A percentile compares a stretch with the other conserved stretches of the same genome.
Evolutionary conservation across 257 asterid genomes (phyloP).

Genomic region (Anisodus acutangulus): DNA sequence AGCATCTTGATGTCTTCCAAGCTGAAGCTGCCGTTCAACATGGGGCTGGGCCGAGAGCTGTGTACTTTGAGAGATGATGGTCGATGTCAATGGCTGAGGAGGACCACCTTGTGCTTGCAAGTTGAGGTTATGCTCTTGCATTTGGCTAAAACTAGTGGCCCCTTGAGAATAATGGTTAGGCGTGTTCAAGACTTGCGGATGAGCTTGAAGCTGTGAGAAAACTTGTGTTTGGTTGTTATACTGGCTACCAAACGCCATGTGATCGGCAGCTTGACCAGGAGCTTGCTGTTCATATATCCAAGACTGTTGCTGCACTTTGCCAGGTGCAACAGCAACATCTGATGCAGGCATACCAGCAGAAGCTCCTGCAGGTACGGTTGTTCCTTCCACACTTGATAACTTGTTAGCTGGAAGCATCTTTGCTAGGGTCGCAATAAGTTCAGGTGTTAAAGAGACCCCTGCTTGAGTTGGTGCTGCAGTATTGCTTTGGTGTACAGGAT

Average conservation of each 20-base stretch:
- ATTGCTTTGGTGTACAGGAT: conserved; percentile 49
- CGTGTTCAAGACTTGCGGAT: conserved; percentile 44
- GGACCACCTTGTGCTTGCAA: conserved; percentile 47
- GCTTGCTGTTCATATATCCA: conserved; percentile 63
- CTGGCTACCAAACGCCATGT: conserved; percentile 50
- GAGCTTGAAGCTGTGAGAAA: conserved; percentile 52
- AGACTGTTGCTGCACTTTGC: conserved; percentile 43
- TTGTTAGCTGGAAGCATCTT: conserved; percentile 62
- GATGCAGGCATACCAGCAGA: conserved; percentile 46
- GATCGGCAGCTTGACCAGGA: conserved; percentile 50
- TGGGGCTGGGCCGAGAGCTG: conserved; percentile 49
- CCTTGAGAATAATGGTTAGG: conserved; percentile 50
- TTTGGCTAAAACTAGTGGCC: conserved; percentile 48
- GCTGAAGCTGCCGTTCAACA: conserved; percentile 58
- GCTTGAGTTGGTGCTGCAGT: conserved; percentile 57
- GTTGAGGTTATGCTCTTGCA: conserved; percentile 47
- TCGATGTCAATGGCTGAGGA: conserved; percentile 50
- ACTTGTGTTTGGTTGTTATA: conserved; percentile 55
- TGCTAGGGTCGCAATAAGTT: conserved; percentile 82
- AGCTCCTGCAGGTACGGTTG: conserved; percentile 41
- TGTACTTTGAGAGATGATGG: conserved; percentile 51
- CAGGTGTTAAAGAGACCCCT: conserved; percentile 81
- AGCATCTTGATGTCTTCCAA: conserved; percentile 50
- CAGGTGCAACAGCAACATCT: conserved; percentile 50
- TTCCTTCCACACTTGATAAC: conserved; percentile 52